Evolutionary conservation across 345 rosid species (phyloP).

Genomic region (Fremontodendron californicum): DNA sequence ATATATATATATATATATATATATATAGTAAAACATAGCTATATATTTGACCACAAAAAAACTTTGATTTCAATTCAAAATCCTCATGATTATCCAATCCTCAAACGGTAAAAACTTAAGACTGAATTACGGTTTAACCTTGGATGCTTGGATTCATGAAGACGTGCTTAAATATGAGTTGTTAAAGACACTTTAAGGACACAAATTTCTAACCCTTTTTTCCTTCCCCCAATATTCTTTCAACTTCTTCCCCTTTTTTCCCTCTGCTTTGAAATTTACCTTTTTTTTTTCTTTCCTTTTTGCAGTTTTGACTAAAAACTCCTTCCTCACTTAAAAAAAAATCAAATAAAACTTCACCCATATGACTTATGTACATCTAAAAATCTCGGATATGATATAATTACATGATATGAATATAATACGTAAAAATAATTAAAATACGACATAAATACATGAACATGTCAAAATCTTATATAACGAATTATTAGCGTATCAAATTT

Average conservation of each 20-base stretch:
- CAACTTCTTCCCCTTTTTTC: neutral
- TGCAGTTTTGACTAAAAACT: conserved; percentile 24
- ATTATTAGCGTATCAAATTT: no score
- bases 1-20: neutral
- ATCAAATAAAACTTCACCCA: conserved; percentile 1
- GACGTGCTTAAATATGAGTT: conserved; percentile 22
- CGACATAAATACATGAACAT: no score
- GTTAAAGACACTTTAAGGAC: conserved; percentile 42
- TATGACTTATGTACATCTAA: no score
- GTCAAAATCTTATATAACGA: no score
- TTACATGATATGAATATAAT: no score
- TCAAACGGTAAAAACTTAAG: conserved; percentile 18
- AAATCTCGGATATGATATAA: no score
- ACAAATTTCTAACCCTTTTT: conserved; percentile 48
- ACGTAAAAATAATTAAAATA: no score
- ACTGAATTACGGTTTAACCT: conserved; percentile 20
- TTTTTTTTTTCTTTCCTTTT: conserved; percentile 26
- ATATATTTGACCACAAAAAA: neutral
- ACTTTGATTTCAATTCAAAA: neutral
- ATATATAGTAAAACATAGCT: neutral
- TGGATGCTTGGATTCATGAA: conserved; percentile 32
- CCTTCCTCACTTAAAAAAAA: neutral
- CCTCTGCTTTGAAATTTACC: conserved; percentile 21
- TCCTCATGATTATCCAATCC: neutral
- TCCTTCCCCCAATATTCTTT: conserved; percentile 15